A percentile compares a stretch with the other conserved stretches of the same genome.
These are phyloP conservation scores for Wallacemonas sp. DNA, from an alignment of 208 protist species.

Conservation along the genomic window DNA sequence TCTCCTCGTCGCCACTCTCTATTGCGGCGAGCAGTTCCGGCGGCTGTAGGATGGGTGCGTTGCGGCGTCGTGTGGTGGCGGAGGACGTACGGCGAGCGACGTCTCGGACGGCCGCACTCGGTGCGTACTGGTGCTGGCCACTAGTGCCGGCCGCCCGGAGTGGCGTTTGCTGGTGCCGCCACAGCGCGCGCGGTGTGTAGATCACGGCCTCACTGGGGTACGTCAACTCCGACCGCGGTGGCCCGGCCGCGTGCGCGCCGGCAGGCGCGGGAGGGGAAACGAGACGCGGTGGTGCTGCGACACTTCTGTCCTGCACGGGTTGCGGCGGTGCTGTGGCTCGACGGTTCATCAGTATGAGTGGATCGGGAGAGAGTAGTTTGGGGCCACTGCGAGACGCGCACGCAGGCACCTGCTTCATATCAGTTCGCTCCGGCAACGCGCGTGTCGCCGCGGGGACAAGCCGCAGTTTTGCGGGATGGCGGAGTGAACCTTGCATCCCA, in stretches of 20 bases:
- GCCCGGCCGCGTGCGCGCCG: not conserved
- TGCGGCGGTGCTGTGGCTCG: not conserved
- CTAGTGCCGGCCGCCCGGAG: not conserved
- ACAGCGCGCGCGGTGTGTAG: not conserved
- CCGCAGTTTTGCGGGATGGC: conserved; percentile 27
- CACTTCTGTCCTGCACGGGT: not conserved
- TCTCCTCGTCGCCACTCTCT: not conserved
- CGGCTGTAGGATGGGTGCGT: conserved; percentile 24
- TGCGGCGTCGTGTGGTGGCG: conserved; percentile 6
- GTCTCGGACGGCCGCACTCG: not conserved
- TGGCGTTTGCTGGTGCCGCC: not conserved
- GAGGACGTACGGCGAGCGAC: not conserved
- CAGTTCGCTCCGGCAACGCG: no score
- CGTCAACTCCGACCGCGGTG: not conserved
- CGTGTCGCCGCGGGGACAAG: conserved; percentile 22
- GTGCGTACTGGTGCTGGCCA: not conserved
- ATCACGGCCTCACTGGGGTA: conserved; percentile 1
- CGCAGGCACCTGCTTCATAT: no score
- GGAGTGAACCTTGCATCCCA: conserved; percentile 38
- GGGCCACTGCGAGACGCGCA: no score
- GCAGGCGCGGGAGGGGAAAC: not conserved
- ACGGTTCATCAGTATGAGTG: not conserved
- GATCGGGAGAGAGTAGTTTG: conserved; percentile 1
- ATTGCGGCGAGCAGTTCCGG: conserved; percentile 16
- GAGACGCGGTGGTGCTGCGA: not conserved